These are phyloP conservation scores for Trichoderma citrinoviride DNA, from an alignment of 2,329 filamentous ascomycete species.

Conservation along the genomic window DNA sequence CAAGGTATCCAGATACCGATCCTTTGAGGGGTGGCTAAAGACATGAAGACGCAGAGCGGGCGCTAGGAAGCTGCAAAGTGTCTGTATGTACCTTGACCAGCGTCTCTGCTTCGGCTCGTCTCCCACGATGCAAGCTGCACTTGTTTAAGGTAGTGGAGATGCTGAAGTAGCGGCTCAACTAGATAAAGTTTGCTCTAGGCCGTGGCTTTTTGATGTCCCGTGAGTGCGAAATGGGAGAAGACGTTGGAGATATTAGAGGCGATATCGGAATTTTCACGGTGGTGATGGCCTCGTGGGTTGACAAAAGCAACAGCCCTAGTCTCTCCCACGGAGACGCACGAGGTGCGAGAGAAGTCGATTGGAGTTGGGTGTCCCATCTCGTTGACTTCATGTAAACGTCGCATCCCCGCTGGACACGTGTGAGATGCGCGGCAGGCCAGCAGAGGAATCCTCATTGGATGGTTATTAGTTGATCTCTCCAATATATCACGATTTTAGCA, in stretches of 20 bases:
- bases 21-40: background rate
- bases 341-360: background rate
- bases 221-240: conserved; percentile 5
- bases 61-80: background rate
- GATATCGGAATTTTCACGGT: conserved; percentile 7
- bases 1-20: conserved; percentile 10
- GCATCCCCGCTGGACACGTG: background rate
- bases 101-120: background rate
- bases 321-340: background rate
- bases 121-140: background rate
- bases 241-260: background rate
- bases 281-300: background rate
- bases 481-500: background rate
- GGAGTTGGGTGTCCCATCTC: too few relatives aligned
- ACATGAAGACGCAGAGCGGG: background rate
- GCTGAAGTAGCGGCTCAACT: background rate
- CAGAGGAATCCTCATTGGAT: background rate
- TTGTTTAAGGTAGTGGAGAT: conserved; percentile 20
- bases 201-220: background rate
- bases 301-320: background rate
- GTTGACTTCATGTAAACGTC: too few relatives aligned
- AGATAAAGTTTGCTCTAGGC: background rate
- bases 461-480: background rate
- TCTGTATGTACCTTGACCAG: background rate
- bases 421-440: background rate